phyloP scores from a whole-genome alignment of 2,329 filamentous ascomycete species.

The Dothiorella sarmentorum region DNA sequence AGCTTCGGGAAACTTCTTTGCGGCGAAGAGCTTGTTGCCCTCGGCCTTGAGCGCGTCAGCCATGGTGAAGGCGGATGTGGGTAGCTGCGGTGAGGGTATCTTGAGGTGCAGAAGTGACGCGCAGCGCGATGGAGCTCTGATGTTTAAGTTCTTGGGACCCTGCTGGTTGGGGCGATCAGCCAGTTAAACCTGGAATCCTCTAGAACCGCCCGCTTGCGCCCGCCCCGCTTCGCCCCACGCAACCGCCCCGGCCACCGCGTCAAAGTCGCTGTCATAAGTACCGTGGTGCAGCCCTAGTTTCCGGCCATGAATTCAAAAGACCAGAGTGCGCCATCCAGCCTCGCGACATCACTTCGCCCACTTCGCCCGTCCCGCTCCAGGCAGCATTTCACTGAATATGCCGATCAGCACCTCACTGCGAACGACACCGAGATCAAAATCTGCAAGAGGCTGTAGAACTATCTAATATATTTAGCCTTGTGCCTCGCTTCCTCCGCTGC shows the following conservation, averaged over 20 bases:
- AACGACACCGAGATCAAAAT: no score
- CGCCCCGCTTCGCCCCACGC: not conserved
- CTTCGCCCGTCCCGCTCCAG: not conserved
- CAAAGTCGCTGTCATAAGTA: not conserved
- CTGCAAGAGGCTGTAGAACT: no score
- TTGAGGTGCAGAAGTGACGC: not conserved
- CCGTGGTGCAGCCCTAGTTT: rapidly evolving
- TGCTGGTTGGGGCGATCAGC: conserved; percentile 3
- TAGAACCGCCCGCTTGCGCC: not conserved
- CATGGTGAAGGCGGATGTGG: conserved; percentile 43
- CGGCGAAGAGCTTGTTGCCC: conserved; percentile 97
- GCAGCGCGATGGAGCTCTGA: conserved; percentile 2
- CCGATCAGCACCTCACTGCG: not conserved
- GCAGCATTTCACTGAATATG: not conserved
- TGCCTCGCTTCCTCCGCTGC: no score
- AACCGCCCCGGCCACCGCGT: no score
- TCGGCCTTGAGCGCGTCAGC: conserved; percentile 87
- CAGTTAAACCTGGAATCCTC: conserved; percentile 6
- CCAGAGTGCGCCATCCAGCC: not conserved
- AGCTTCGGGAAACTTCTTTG: conserved; percentile 94
- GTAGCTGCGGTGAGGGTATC: not conserved
- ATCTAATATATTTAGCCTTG: no score
- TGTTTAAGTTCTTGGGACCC: conserved; percentile 2
- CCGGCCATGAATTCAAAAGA: not conserved
- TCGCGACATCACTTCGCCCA: not conserved